A percentile compares a stretch with the other conserved stretches of the same genome.
Evolutionary conservation across 2,329 filamentous ascomycete genomes (phyloP).

Genomic region (Cladorrhinum sp.): DNA sequence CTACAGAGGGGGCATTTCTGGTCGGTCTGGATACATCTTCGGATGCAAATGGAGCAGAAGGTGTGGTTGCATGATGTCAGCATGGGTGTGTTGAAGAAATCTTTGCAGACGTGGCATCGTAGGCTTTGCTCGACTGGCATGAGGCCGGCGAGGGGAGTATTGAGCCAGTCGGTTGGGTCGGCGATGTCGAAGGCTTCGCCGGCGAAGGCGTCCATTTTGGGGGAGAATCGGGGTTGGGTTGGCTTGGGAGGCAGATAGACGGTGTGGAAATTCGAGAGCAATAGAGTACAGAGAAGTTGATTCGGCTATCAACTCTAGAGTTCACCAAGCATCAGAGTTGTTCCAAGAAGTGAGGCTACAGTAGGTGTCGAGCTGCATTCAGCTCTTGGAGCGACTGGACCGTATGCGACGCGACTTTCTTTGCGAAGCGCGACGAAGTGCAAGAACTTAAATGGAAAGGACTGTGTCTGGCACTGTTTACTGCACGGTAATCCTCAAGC

Average conservation of each 20-base stretch:
- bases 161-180: conserved; percentile 83
- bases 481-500: too few relatives aligned
- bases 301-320: too few relatives aligned
- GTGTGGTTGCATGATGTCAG: conserved; percentile 93
- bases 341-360: too few relatives aligned
- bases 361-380: neutral
- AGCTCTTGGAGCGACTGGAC: neutral
- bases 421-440: neutral
- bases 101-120: conserved; percentile 96
- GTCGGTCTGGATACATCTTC: conserved; percentile 75
- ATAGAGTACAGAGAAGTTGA: too few relatives aligned
- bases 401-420: conserved; percentile 4
- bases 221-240: neutral
- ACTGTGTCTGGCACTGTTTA: neutral
- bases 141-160: conserved; percentile 64
- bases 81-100: conserved; percentile 93
- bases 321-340: too few relatives aligned
- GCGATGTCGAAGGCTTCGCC: conserved; percentile 45
- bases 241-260: neutral
- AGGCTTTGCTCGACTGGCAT: conserved; percentile 76
- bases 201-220: conserved; percentile 19
- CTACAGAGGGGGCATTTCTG: conserved; percentile 87
- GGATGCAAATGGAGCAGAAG: conserved; percentile 94
- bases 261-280: too few relatives aligned
- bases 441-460: neutral